phyloP scores from a whole-genome alignment of 2,329 filamentous ascomycete genomes.

The Coniochaeta hoffmannii region DNA sequence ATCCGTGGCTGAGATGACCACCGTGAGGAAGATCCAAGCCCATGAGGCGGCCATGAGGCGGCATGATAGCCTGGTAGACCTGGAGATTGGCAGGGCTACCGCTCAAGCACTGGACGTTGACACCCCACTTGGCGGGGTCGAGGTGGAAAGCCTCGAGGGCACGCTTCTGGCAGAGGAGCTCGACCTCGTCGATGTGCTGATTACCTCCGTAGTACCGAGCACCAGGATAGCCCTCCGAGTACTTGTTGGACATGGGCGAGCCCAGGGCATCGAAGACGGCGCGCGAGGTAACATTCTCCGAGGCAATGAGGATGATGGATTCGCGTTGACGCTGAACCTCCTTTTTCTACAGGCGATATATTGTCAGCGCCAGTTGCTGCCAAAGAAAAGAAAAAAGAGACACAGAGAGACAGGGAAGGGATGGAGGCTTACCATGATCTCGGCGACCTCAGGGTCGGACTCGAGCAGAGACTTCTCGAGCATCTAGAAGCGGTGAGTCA shows the following conservation, averaged over 20 bases:
- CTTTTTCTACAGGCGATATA: constrained; percentile 50
- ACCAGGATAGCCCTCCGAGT: constrained; percentile 97
- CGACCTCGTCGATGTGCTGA: constrained; percentile 95
- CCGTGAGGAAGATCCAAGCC: constrained; percentile 91
- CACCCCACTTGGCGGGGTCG: constrained; percentile 86
- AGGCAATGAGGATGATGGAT: constrained; percentile 97
- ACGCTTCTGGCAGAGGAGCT: constrained; percentile 89
- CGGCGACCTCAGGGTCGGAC: constrained; percentile 85
- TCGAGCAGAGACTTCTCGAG: constrained; percentile 92
- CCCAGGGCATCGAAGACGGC: constrained; percentile 97
- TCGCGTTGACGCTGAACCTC: constrained; percentile 96
- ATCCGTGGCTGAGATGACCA: constrained; percentile 92
- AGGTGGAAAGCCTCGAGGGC: constrained; percentile 87
- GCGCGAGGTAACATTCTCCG: constrained; percentile 97
- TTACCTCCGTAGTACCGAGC: constrained; percentile 99
- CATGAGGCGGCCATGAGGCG: constrained; percentile 93
- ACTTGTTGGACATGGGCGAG: constrained; percentile 96
- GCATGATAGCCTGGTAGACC: constrained; percentile 96
- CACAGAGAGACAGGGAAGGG: too few relatives aligned
- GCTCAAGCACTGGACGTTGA: constrained; percentile 93
- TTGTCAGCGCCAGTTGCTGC: constrained; percentile 5
- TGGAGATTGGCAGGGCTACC: constrained; percentile 95
- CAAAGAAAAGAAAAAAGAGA: neutral
- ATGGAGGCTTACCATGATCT: constrained; percentile 83
- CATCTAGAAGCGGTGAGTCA: constrained; percentile 51